Conservation (phyloP, 495 filamentous ascomycete species). For the Penicillium taxi region DNA sequence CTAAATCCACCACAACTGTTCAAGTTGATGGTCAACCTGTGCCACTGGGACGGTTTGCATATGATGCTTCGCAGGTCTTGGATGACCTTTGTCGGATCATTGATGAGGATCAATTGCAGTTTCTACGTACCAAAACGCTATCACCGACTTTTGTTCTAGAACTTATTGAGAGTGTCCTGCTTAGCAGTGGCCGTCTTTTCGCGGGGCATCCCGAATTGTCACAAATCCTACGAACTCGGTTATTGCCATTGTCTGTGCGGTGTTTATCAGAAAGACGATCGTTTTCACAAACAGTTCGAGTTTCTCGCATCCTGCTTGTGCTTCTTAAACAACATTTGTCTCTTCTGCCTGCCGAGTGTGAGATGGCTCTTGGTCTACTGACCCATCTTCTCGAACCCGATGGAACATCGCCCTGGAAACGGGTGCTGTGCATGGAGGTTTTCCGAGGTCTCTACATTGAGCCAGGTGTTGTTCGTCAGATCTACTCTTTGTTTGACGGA, state of each 20-base stretch:
- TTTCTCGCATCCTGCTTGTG: conserved; percentile 72
- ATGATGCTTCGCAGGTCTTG: conserved; percentile 82
- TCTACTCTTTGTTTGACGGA: conserved; percentile 74
- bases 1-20: conserved; percentile 26
- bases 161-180: conserved; percentile 79
- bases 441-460: conserved; percentile 79
- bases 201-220: conserved; percentile 70
- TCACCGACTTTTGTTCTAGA: conserved; percentile 80
- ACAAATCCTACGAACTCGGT: conserved; percentile 64
- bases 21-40: conserved; percentile 51
- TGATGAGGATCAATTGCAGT: conserved; percentile 73
- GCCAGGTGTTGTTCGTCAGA: conserved; percentile 63
- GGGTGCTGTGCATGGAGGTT: conserved; percentile 83
- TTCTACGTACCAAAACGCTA: conserved; percentile 65
- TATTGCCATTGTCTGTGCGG: conserved; percentile 76
- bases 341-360: conserved; percentile 69
- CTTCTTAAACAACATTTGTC: conserved; percentile 68
- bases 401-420: conserved; percentile 66
- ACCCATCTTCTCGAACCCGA: conserved; percentile 87
- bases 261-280: conserved; percentile 67
- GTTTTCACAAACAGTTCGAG: conserved; percentile 77
- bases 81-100: conserved; percentile 84
- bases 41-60: conserved; percentile 62
- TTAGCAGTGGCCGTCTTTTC: conserved; percentile 77
- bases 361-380: conserved; percentile 74